Base-by-base conservation (phyloP, 768 basidiomycete genomes). In the Pholiota microspora region DNA sequence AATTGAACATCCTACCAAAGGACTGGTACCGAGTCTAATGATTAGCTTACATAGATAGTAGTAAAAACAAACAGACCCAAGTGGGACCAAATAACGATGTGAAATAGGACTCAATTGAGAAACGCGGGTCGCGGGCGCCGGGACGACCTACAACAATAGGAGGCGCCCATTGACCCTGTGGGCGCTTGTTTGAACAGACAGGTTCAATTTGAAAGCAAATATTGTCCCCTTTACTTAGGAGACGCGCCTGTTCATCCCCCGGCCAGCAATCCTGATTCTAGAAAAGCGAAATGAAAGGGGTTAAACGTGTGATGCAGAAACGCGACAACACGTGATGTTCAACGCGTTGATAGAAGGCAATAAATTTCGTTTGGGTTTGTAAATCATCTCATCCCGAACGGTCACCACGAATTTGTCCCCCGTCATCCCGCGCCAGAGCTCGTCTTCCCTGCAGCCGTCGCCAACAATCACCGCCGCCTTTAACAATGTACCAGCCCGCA, bases 291-390 rank as follows among this genome's bases (percentile, higher is more conserved):
- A 42, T 42, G 40, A 42, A 42, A 42, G 40, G 40, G 40, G 40
- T 6, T 16, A 42, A 42, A 10, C 40, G 40, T 42, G 40, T 42
- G 40, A 42, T 55, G 47, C 42, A 27, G 16, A 38, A 38, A 62
- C 61, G 57, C 61, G 61, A 32, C 18, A 40, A 7, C 61, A 62
- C 61, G 61, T 64, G 63, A 62, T 46, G 8, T 32, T 55, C 36
- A 61, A 56, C 63, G 61, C 63, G 63, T 55, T 60, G 36, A 32
- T 48, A 50, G 51, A 48, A 54, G 57, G 50, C n/a, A n/a, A 51
- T 59, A 57, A 62, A 60, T 59, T 59, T 63, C 54, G 56, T 59
- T 64, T 60, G 54, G 54, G 38, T n/a, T n/a, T 67, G 65, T 64
- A 66, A 64, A 66, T 48, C 35, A 35, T 45, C 40, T 34, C 46